Evolutionary conservation across 2,329 filamentous ascomycete species (phyloP).

Genomic region (Metarhizium humberi): DNA sequence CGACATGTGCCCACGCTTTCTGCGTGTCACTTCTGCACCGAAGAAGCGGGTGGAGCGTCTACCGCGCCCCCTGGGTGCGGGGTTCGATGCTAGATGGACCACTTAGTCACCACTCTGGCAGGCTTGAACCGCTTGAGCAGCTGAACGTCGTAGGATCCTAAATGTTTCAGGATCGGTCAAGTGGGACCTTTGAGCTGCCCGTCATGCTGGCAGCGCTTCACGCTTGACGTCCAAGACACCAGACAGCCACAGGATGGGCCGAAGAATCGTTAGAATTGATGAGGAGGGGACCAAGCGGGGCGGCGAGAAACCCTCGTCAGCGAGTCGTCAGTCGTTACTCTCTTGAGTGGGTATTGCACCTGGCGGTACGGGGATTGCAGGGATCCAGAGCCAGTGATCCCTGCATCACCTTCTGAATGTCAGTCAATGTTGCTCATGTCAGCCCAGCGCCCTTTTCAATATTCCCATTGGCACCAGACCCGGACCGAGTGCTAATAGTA

Average conservation of each 20-base stretch:
- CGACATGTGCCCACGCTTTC: not conserved
- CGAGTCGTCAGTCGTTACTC: too few relatives aligned
- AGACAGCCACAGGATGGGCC: too few relatives aligned
- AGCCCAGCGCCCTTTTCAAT: too few relatives aligned
- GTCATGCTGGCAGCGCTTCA: not conserved
- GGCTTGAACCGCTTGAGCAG: not conserved
- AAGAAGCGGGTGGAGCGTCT: not conserved
- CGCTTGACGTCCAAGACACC: too few relatives aligned
- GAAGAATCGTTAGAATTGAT: too few relatives aligned
- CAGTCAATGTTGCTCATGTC: too few relatives aligned
- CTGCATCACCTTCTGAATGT: too few relatives aligned
- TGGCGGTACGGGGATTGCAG: too few relatives aligned
- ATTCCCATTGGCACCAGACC: not conserved
- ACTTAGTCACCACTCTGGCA: too few relatives aligned
- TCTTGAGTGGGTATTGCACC: too few relatives aligned
- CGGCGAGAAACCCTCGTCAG: not conserved
- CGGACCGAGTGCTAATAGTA: not conserved
- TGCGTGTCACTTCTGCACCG: not conserved
- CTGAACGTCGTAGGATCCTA: not conserved
- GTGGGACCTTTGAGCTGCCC: not conserved
- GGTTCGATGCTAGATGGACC: not conserved
- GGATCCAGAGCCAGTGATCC: too few relatives aligned
- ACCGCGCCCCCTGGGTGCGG: not conserved
- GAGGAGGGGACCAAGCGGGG: not conserved
- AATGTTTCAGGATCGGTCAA: not conserved